Conservation (phyloP, 2,329 filamentous ascomycete genomes). For the Purpureocillium lavendulum region DNA sequence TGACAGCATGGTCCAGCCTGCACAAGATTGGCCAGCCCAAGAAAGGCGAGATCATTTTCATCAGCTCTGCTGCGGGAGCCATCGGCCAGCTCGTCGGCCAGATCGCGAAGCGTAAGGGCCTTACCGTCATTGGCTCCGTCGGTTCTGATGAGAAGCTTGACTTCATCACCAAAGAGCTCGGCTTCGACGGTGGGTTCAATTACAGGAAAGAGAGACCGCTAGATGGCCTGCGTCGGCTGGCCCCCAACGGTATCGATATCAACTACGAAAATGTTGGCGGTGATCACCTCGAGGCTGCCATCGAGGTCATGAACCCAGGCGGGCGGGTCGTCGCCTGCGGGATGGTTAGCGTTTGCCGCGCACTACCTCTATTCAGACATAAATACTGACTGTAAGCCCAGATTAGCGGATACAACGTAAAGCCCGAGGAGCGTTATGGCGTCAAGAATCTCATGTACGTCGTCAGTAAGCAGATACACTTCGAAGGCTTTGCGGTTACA, state of each 20-base stretch:
- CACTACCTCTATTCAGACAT: too few species aligned
- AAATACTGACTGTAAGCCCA: background rate
- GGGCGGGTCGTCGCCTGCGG: constrained; percentile 60
- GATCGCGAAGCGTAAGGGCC: constrained; percentile 71
- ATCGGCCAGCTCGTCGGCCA: constrained; percentile 80
- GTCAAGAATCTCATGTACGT: constrained; percentile 58
- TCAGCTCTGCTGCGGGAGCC: constrained; percentile 71
- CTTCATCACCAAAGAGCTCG: constrained; percentile 45
- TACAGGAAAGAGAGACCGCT: constrained; percentile 73
- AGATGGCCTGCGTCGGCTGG: constrained; percentile 61
- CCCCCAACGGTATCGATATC: constrained; percentile 69
- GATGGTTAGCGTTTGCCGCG: constrained; percentile 39
- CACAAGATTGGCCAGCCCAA: constrained; percentile 56
- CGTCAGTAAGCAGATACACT: constrained; percentile 58
- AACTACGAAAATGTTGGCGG: constrained; percentile 48
- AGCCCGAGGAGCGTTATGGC: constrained; percentile 47
- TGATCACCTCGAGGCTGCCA: constrained; percentile 39
- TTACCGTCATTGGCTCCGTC: constrained; percentile 72
- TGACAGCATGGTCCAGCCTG: constrained; percentile 65
- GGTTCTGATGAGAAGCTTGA: constrained; percentile 73
- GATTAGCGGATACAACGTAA: constrained; percentile 68
- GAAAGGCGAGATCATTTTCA: constrained; percentile 67
- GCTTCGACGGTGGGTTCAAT: constrained; percentile 63
- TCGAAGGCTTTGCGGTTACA: constrained; percentile 69
- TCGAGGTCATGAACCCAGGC: constrained; percentile 43